Base-by-base conservation (phyloP, 2,329 filamentous ascomycete species). In the Gnomoniopsis sp. region DNA sequence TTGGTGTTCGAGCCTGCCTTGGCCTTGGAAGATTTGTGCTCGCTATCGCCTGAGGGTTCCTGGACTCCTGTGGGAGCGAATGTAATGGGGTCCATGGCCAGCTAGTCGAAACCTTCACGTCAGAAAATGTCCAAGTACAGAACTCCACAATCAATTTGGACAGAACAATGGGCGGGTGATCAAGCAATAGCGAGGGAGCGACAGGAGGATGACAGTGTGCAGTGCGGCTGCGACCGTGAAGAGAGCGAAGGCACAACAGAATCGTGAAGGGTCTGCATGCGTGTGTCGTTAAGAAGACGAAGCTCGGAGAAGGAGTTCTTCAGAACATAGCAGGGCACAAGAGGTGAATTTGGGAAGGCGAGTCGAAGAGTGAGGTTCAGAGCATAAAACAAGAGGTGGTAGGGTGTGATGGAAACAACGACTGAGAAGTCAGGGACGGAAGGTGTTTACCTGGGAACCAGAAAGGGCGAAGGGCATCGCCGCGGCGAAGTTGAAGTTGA, bases 121-220 rank as follows among this genome's bases (percentile, higher is more conserved):
- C 49, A 59, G 57, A 47, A 11, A 47, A 19, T 17, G 21, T 10
- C 10, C 11, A 33, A n/a, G n/a, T 23, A 30, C 22, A n/a, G 3
- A 30, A 41, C 17, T 21, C 2, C 26, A 58, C n/a, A 48, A 11
- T 12, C 36, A 11, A 12, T 1, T 30, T 53, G 21, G 17, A 38
- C 23, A 22, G 43, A 50, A 49, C 48, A n/a, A 49, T 53, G 34
- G 14, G 47, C 36, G 12, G n/a, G 30, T 30, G 10, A 41, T 15
- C 17, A 49, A 49, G 53, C 43, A 46, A 58, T 49, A 57, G 55
- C 57, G 64, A 65, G 61, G 58, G 63, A 61, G 49, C 59, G 60
- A 56, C 67, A 66, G 69, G 70, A 67, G 64, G 67, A 65, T 65
- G 68, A 54, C 65, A 65, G 59, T 55, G 49, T 58, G 65, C 19